phyloP scores from a whole-genome alignment of 2,329 filamentous ascomycete genomes.

The Whalleya microplaca region DNA sequence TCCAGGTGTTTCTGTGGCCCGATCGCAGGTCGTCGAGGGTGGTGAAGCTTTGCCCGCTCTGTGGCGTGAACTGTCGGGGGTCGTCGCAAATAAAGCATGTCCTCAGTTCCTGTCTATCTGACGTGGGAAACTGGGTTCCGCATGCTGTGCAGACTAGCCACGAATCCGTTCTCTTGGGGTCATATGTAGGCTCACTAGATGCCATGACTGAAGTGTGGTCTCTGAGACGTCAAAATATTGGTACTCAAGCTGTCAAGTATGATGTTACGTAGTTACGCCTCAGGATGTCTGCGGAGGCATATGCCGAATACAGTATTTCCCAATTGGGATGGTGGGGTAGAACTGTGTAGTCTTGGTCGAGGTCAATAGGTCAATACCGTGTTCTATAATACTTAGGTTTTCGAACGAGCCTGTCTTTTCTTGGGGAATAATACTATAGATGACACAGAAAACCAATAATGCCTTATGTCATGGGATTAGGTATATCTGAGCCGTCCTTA shows the following conservation, averaged over 20 bases:
- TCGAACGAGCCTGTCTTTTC: too few relatives aligned
- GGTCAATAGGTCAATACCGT: too few relatives aligned
- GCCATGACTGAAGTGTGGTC: slow-evolving; percentile 12
- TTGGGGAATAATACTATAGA: too few relatives aligned
- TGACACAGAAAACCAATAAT: too few relatives aligned
- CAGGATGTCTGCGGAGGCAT: neutral
- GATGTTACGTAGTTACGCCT: neutral
- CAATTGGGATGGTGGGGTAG: neutral
- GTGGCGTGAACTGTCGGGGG: slow-evolving; percentile 70
- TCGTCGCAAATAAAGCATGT: slow-evolving; percentile 76
- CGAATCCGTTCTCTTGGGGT: slow-evolving; percentile 29
- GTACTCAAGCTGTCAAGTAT: neutral
- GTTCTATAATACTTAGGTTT: too few relatives aligned
- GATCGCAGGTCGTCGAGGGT: slow-evolving; percentile 53
- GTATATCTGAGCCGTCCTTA: too few relatives aligned
- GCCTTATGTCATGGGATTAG: too few relatives aligned
- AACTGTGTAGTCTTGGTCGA: neutral
- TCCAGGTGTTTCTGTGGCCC: slow-evolving; percentile 58
- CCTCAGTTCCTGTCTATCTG: slow-evolving; percentile 50
- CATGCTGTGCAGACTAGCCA: slow-evolving; percentile 68
- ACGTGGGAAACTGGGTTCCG: slow-evolving; percentile 68
- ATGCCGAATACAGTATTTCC: neutral
- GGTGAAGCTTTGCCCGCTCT: slow-evolving; percentile 67
- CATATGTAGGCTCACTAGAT: slow-evolving; percentile 18
- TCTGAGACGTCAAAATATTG: neutral